A percentile compares a stretch with the other conserved stretches of the same genome.
Evolutionary conservation across 208 protist genomes (phyloP).

Genomic region (Wallacemonas sp.): DNA sequence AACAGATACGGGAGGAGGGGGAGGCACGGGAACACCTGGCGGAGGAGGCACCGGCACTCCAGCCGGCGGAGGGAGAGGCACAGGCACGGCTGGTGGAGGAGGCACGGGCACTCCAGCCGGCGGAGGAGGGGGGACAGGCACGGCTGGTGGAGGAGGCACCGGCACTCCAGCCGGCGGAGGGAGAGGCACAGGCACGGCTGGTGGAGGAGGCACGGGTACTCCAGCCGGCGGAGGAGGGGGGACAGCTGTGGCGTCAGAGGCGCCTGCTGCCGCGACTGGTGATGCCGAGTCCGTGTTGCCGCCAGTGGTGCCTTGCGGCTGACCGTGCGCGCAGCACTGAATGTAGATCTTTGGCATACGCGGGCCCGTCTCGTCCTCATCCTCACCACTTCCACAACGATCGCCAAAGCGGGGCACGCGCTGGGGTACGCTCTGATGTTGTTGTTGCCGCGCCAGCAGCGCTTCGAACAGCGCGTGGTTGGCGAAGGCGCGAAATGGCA

Average conservation of each 20-base stretch:
- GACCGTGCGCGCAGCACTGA: conserved; percentile 21
- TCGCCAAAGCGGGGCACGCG: not conserved
- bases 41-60: conserved; percentile 7
- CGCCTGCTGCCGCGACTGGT: conserved; percentile 3
- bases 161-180: conserved; percentile 11
- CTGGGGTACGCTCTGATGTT: not conserved
- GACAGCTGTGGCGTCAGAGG: not conserved
- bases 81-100: not conserved
- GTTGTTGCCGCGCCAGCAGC: not conserved
- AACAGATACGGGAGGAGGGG: conserved; percentile 10
- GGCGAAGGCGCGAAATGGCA: conserved; percentile 26
- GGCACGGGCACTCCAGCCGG: conserved; percentile 6
- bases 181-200: conserved; percentile 15
- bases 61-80: conserved; percentile 11
- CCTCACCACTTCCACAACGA: not conserved
- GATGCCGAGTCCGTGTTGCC: not conserved
- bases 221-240: not conserved
- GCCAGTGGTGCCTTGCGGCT: not conserved
- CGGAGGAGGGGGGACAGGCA: conserved; percentile 23
- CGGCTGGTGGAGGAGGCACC: conserved; percentile 17
- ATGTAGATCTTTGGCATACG: conserved; percentile 32
- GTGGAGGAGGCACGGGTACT: conserved; percentile 10
- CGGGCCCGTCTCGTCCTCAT: conserved; percentile 1
- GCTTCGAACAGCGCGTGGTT: conserved; percentile 38
- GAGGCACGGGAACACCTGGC: conserved; percentile 10